Conservation (phyloP, 169 alveolate genomes). For the Plasmodium fragile region DNA sequence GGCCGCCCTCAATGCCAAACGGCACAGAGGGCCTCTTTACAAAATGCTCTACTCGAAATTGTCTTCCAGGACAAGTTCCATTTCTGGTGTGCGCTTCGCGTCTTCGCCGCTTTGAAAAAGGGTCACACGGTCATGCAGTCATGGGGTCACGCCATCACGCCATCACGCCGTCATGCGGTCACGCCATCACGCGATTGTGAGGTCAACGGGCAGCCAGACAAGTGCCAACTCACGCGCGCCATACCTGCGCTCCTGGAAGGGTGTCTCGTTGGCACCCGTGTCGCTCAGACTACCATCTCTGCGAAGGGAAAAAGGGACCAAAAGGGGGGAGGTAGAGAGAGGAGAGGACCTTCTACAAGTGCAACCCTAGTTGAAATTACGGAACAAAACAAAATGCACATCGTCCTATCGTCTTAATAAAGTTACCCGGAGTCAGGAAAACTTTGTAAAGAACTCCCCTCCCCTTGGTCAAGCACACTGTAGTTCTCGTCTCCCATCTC, state of each 20-base stretch:
- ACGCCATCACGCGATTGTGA: background rate
- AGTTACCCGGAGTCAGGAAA: slow-evolving; percentile 9
- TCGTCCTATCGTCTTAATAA: background rate
- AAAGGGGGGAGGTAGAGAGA: background rate
- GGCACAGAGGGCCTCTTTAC: background rate
- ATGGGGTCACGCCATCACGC: no score
- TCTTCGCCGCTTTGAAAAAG: background rate
- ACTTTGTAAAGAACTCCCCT: background rate
- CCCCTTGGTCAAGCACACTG: background rate
- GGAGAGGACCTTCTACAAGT: background rate
- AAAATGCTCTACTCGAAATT: background rate
- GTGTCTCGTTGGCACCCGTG: background rate
- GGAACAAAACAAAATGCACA: background rate
- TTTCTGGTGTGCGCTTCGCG: background rate
- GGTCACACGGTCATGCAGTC: background rate
- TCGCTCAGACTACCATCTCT: background rate
- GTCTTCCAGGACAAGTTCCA: background rate
- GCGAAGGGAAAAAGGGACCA: background rate
- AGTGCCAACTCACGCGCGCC: background rate
- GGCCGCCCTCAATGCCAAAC: background rate
- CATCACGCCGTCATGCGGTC: background rate
- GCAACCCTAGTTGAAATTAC: background rate
- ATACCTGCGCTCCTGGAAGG: background rate
- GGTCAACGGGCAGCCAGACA: background rate
- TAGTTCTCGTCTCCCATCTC: slow-evolving; percentile 1